Evolutionary conservation across 345 rosid genomes (phyloP), one percentile per base, ranked within the genome.

Genomic region (Brassica nigra): DNA sequence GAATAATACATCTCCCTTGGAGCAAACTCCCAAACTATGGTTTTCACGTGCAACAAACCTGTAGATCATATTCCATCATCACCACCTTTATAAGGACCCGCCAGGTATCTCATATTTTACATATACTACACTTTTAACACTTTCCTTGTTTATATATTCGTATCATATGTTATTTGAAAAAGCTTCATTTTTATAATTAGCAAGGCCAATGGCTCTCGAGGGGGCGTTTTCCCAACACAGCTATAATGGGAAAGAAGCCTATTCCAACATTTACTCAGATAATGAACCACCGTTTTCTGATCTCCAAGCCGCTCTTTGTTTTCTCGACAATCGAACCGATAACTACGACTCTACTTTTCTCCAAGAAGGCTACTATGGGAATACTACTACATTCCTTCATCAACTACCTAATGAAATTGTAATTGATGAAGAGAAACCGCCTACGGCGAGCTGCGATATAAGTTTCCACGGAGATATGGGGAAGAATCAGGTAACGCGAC

Each of bases 181-280:
- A 59, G 39, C 10, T 57, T 49, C 12, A 5, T 29, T 69, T 68
- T 69, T 66, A 37, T 47, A 54, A 71, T 4, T 55, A 65, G 67
- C 5, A 62, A 66, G 0, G 36, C 67, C 15, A 16, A 93, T 93
- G 97, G 94, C 98, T 68, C 85, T 93, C 0, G 97, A 93, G 62
- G 92, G 92, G 2, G 87, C 84, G 23, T 79, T 86, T 15, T 90
- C 80, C 49, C 91, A 82, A 52, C 92, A 86, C 74, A 79, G 75
- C 42, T 86, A 84, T 75, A 62, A 33, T 52, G 80, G 64, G 73
- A 85, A 73, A 68, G 97, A 88, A 75, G 16, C 65, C 2, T 84
- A 88, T 59, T 85, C 80, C 83, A 75, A 66, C 83, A 66, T 86
- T 80, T 73, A 86, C 8, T 87, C 61, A 27, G 82, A 72, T 59